These are phyloP conservation scores for Chloranthus sessilifolius DNA, from an alignment of 164 flowering plant genomes.

Conservation along the genomic window DNA sequence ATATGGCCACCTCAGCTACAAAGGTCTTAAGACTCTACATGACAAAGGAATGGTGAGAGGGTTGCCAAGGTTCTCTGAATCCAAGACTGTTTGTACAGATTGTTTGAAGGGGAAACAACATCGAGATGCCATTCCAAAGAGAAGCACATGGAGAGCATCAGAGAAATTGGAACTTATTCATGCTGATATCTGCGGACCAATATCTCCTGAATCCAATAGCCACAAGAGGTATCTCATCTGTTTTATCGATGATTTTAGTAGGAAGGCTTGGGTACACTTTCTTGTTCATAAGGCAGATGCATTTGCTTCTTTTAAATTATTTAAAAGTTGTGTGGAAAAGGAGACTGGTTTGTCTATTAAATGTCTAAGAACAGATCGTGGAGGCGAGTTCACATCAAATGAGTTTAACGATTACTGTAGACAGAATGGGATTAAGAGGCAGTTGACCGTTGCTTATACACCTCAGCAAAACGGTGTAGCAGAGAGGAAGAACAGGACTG, in stretches of 20 bases:
- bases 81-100: neutral
- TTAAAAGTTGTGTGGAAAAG: neutral
- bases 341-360: neutral
- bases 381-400: neutral
- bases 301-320: neutral
- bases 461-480: constrained; percentile 18
- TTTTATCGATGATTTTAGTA: neutral
- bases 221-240: neutral
- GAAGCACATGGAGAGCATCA: neutral
- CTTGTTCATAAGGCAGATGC: neutral
- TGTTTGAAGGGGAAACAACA: neutral
- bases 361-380: neutral
- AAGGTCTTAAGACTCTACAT: neutral
- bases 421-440: constrained; percentile 8
- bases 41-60: neutral
- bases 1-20: neutral
- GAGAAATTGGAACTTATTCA: neutral
- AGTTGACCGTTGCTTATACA: constrained; percentile 12
- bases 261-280: neutral
- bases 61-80: neutral
- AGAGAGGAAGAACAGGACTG: neutral
- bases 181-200: neutral
- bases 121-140: neutral
- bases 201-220: neutral
- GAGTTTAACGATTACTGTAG: constrained; percentile 11